Conservation (phyloP, 441 rosid genomes). For the Gossypium lobatum region DNA sequence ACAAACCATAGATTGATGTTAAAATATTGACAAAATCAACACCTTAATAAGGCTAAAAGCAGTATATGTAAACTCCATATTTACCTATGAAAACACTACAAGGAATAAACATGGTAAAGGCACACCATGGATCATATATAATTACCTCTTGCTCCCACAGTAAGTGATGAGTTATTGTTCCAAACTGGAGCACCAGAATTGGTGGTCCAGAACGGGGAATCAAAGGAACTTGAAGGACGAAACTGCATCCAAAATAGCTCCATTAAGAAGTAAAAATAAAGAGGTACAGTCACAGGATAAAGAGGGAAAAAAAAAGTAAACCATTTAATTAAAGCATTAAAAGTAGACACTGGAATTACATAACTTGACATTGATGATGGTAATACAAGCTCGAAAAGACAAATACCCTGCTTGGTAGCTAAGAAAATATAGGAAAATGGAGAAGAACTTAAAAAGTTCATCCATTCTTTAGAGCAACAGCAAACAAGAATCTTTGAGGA, state of each 20-base stretch:
- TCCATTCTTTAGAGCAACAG: background rate
- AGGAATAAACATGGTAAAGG: background rate
- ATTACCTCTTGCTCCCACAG: slow-evolving; percentile 82
- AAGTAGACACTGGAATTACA: background rate
- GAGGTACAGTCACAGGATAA: background rate
- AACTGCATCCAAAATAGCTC: slow-evolving; percentile 31
- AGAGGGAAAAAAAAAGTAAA: background rate
- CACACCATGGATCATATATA: background rate
- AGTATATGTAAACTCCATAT: background rate
- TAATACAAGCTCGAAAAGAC: background rate
- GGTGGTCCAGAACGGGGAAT: slow-evolving; percentile 65
- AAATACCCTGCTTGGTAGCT: background rate
- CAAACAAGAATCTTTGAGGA: background rate
- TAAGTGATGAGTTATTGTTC: slow-evolving; percentile 76
- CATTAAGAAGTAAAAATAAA: too few species aligned
- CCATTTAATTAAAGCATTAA: background rate
- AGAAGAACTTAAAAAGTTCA: background rate
- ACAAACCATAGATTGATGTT: background rate
- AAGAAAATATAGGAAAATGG: background rate
- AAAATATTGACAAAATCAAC: background rate
- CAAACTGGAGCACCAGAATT: slow-evolving; percentile 82
- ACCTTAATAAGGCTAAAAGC: background rate
- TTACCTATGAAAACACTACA: background rate
- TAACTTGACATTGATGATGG: background rate
- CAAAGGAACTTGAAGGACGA: slow-evolving; percentile 73